Conservation (phyloP, 208 protist genomes). For the Entamoeba dispar region DNA sequence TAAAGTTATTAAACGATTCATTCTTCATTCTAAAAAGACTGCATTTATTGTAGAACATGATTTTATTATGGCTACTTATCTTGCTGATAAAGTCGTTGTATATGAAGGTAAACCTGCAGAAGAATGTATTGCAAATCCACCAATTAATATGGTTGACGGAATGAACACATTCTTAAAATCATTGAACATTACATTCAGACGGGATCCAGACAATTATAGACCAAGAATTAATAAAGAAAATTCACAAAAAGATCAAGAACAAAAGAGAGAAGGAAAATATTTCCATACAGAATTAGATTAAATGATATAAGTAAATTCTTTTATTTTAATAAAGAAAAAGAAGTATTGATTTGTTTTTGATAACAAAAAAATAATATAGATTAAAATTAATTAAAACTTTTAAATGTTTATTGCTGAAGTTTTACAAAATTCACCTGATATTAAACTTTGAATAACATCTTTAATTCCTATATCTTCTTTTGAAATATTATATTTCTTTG, state of each 20-base stretch:
- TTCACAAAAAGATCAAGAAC: conserved; percentile 81
- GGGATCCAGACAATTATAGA: conserved; percentile 88
- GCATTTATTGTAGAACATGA: conserved; percentile 99
- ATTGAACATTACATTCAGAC: conserved; percentile 89
- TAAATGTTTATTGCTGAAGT: neutral
- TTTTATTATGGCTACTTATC: conserved; percentile 99
- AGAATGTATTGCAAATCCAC: conserved; percentile 57
- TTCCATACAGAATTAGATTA: conserved; percentile 59
- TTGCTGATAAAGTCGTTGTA: conserved; percentile 95
- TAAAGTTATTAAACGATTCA: conserved; percentile 68
- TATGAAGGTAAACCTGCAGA: conserved; percentile 83
- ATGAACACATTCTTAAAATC: conserved; percentile 88
- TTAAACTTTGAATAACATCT: neutral
- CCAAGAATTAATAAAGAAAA: conserved; percentile 97
- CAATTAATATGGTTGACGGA: conserved; percentile 43
- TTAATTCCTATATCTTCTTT: neutral
- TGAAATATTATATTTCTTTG: neutral
- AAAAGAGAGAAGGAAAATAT: conserved; percentile 85
- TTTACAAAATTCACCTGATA: neutral
- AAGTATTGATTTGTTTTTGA: too few species aligned
- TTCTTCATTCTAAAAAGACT: conserved; percentile 91
- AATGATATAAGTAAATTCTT: neutral
- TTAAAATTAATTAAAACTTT: neutral
- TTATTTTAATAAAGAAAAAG: too few species aligned
- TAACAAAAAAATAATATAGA: too few species aligned